Evolutionary conservation across 2,329 filamentous ascomycete genomes (phyloP), one percentile per base, ranked within the genome.

Genomic region (Apiospora malaysiana): DNA sequence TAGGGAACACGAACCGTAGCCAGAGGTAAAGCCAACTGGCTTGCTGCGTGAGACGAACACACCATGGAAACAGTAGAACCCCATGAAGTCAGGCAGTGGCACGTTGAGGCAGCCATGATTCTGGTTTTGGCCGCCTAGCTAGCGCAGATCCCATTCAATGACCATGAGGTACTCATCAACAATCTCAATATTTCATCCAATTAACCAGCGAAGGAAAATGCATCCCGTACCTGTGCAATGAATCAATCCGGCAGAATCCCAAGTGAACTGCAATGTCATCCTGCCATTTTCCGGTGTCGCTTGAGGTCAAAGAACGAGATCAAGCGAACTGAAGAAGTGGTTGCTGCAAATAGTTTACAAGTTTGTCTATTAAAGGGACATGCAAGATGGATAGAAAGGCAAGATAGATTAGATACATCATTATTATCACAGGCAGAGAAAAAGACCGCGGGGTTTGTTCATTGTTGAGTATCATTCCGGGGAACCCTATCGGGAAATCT

Each of bases 391-490:
- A 42, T 42, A 9, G 40, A 45, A 16, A 18, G 12, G 42, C 12
- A 45, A 45, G 42, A 14, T 45, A 45, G 42, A 45, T 45, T 45
- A 45, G 16, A 45, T 45, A 45, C 42, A 45, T 45, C 42, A 45
- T 14, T 45, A 16, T 4, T 45, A 45, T 63, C 56, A 63, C 56
- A 40, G 32, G 56, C 27, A 63, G 16, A 21, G 37, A 63, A 37
- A 37, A 25, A 56, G 18, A 32, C 32, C n/a, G 9, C 8, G 56
- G 10, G 21, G 56, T 63, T 63, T 63, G 56, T 63, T 63, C 56
- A 63, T 88, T 88, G 83, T 88, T 85, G 84, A 88, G 85, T 89
- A 86, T 87, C 87, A 89, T 89, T 89, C 83, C 85, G 85, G 85
- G 88, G 88, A 87, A 85, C 83, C 87, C 83, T 88, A 86, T 87